Evolutionary conservation across 192 early-diverging fungal species (phyloP).

Genomic region (Coemansia umbellata): DNA sequence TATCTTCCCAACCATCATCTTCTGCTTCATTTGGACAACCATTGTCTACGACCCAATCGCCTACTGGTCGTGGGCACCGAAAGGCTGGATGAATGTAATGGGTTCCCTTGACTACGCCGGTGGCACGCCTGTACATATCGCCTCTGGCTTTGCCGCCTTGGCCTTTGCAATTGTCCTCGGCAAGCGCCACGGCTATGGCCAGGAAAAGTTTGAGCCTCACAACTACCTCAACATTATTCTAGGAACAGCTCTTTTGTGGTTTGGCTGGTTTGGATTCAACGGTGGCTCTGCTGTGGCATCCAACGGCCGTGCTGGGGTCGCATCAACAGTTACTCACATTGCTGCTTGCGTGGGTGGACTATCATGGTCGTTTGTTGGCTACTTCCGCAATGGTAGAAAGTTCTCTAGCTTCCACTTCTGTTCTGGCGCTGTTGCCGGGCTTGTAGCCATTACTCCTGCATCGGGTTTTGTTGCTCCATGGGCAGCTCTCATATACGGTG

Average conservation of each 20-base stretch:
- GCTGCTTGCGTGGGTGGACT: conserved; percentile 78
- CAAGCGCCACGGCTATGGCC: conserved; percentile 69
- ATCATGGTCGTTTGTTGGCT: conserved; percentile 81
- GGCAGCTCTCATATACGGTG: conserved; percentile 79
- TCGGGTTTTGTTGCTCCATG: conserved; percentile 83
- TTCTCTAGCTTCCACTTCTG: conserved; percentile 91
- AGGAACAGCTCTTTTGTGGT: conserved; percentile 87
- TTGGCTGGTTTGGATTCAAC: conserved; percentile 97
- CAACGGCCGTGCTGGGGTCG: conserved; percentile 83
- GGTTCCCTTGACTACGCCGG: conserved; percentile 93
- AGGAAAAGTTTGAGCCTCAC: conserved; percentile 76
- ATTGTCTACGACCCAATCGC: conserved; percentile 92
- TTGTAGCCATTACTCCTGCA: conserved; percentile 91
- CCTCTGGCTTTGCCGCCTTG: conserved; percentile 83
- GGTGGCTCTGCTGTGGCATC: conserved; percentile 78
- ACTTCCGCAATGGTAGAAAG: conserved; percentile 68
- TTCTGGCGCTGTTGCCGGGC: conserved; percentile 86
- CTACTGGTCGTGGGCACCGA: conserved; percentile 88
- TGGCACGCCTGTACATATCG: conserved; percentile 93
- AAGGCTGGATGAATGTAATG: conserved; percentile 81
- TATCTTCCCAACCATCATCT: conserved; percentile 80
- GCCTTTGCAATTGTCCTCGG: conserved; percentile 87
- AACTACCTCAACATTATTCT: conserved; percentile 91
- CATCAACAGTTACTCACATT: conserved; percentile 79
- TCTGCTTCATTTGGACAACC: conserved; percentile 91